Percentiles rank a stretch among this genome's conserved stretches.
Conservation (phyloP, 495 filamentous ascomycete species). For the Aspergillus olivimuriae region DNA sequence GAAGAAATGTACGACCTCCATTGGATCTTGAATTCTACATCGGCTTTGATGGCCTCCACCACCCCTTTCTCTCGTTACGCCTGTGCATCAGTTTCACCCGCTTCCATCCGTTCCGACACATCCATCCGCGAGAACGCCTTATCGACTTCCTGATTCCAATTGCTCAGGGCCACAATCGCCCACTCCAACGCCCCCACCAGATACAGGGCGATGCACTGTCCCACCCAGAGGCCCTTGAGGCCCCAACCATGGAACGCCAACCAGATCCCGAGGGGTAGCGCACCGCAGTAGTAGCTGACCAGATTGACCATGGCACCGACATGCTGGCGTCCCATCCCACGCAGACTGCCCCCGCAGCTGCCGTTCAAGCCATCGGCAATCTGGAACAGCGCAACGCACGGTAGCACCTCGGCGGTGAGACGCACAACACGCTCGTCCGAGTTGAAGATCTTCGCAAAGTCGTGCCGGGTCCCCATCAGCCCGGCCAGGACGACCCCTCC, state of each 20-base stretch:
- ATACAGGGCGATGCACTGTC: constrained; percentile 85
- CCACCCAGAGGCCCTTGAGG: constrained; percentile 76
- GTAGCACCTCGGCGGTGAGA: constrained; percentile 77
- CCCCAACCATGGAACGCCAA: constrained; percentile 90
- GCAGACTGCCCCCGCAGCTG: constrained; percentile 72
- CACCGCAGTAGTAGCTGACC: constrained; percentile 82
- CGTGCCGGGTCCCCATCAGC: constrained; percentile 66
- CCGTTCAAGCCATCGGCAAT: constrained; percentile 87
- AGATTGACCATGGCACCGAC: constrained; percentile 84
- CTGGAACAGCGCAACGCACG: constrained; percentile 89
- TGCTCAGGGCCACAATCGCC: constrained; percentile 69
- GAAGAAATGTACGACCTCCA: too few relatives aligned
- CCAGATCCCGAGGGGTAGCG: constrained; percentile 76
- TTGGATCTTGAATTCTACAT: too few relatives aligned
- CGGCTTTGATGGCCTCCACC: too few relatives aligned
- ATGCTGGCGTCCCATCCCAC: constrained; percentile 87
- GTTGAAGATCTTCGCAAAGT: constrained; percentile 82
- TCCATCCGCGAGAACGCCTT: constrained; percentile 77
- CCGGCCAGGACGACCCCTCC: constrained; percentile 64
- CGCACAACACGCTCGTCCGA: constrained; percentile 66
- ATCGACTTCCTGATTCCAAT: constrained; percentile 72
- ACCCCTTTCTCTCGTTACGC: background rate
- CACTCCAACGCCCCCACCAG: constrained; percentile 75
- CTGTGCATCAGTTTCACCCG: constrained; percentile 13
- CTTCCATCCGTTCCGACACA: constrained; percentile 42